Base-by-base conservation (phyloP, 148 eudicot genomes). In the Salicornia ramosissima region DNA sequence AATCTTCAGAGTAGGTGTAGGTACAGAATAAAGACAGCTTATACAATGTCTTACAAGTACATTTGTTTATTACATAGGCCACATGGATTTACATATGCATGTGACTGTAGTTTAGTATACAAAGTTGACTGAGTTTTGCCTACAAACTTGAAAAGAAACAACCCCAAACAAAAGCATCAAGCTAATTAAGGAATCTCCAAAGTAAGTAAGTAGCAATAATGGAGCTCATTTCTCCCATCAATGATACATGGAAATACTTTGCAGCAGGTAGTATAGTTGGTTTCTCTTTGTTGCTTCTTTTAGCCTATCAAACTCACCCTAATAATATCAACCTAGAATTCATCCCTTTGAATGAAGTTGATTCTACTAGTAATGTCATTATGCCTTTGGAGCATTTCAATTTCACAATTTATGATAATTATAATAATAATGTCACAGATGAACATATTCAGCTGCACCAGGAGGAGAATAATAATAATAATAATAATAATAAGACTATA, bases 211-310 rank as follows among this genome's bases (percentile, higher is more conserved):
- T n/a, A n/a, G n/a, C n/a, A n/a, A n/a, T 40, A 19, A 63, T 63
- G 67, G 50, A 63, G 50, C 67, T 62, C 8, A 21, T 21, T 36
- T 62, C 65, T 2, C 14, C 49, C 7, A 26, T 11, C 0, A 40
- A 40, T 40, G 67, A 63, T 40, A 12, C 67, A 12, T 63, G 67
- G 67, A 63, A 63, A 12, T 63, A 63, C 16, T 63, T 63, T 25
- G 67, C 18, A 24, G 67, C 50, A 0, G 67, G 67, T 19, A 40
- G 67, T 6, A 22, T 63, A 34, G 67, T 25, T 40, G 67, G 67
- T 19, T 63, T 63, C 28, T 22, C 31, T 12, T 16, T 63, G 31
- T 16, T 63, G 67, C n/a, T 63, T 63, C 31, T 24, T 12, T 63
- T 63, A 4, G 50, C 67, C n/a, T 63, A 40, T 6, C 67, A 63